Base-by-base conservation (phyloP, 2,329 filamentous ascomycete species). In the Apiospora sp. region DNA sequence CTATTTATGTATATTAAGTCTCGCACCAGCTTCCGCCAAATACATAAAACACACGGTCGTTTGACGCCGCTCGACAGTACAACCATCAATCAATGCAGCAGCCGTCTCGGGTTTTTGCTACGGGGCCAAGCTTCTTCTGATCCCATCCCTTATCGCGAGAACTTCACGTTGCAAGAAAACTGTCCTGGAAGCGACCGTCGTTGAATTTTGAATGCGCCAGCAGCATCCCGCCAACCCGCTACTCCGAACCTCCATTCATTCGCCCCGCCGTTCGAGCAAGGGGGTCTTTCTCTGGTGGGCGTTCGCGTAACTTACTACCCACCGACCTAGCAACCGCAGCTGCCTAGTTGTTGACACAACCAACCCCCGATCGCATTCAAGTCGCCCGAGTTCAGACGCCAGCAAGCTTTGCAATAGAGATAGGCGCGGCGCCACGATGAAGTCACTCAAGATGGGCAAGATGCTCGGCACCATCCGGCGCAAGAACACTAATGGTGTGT, bases 401-500 rank as follows among this genome's bases (percentile, higher is more conserved):
- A 64, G 58, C 58, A 41, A 41, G 34, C 34, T 41, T 41, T 34
- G 34, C 58, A 34, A 64, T 41, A 64, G 34, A 64, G 27, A 64
- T n/a, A 64, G 58, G 34, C 34, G 19, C 22, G 34, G 58, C 58
- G 34, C 27, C 37, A 82, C 49, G 41, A 82, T 81, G 80, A 89
- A 88, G 82, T 84, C 86, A 49, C 84, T 90, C 73, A 87, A 84
- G 80, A 85, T 89, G 83, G 87, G 85, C 80, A 89, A 86, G 83
- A 83, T 90, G 85, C 83, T 90, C 64, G 87, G 86, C 75, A 87
- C 83, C 83, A 86, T 90, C 80, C 87, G 84, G 78, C 86, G 84
- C 79, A 85, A 84, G 77, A 84, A 84, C 46, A 83, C 80, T n/a
- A 77, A 76, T 48, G 75, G 78, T 79, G 30, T n/a, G 58, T 64